These are phyloP conservation scores for Colletotrichum costaricense DNA, from an alignment of 2,329 filamentous ascomycete species.

Conservation along the genomic window DNA sequence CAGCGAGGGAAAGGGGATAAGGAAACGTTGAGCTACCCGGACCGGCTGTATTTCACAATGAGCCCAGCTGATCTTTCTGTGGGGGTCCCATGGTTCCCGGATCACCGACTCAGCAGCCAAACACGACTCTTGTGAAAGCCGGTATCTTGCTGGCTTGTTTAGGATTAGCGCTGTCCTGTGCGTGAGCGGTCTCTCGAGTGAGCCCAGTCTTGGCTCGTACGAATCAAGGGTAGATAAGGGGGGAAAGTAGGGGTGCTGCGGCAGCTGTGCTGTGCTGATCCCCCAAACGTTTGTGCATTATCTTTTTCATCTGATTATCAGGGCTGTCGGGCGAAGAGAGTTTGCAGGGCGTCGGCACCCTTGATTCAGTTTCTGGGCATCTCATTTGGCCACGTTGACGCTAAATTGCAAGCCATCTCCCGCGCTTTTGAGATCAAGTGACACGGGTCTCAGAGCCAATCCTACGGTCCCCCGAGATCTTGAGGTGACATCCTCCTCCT, in stretches of 20 bases:
- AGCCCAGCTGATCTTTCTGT: constrained; percentile 10
- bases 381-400: constrained; percentile 15
- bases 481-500: background rate
- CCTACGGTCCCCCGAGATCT: too few relatives aligned
- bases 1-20: background rate
- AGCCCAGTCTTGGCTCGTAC: background rate
- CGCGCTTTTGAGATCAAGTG: background rate
- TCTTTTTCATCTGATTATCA: constrained; percentile 19
- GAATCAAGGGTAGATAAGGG: constrained; percentile 21
- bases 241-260: background rate
- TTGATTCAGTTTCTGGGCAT: constrained; percentile 12
- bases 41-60: background rate
- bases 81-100: constrained; percentile 1
- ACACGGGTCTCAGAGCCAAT: background rate
- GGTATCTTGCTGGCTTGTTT: constrained; percentile 17
- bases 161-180: constrained; percentile 18
- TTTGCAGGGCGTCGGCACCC: constrained; percentile 11
- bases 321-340: background rate
- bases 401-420: background rate
- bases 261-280: background rate
- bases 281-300: background rate
- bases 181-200: background rate
- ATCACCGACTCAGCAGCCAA: constrained; percentile 25
- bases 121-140: background rate
- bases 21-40: background rate